Percentiles rank a stretch among this genome's conserved stretches.
Conservation (phyloP, 202 grass and related monocot genomes). For the Musa balbisiana region DNA sequence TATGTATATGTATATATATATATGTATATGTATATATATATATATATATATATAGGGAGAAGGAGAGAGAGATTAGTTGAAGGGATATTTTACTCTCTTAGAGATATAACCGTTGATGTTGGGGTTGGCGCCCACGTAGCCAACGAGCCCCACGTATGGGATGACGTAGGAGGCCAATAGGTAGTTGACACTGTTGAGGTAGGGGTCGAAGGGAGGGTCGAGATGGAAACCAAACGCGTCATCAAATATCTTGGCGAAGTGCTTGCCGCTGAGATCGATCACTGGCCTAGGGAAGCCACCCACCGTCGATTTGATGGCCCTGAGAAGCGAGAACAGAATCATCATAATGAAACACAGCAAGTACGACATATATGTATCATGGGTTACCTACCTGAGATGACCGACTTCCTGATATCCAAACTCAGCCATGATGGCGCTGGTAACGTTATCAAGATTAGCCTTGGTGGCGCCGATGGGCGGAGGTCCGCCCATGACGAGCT, state of each 20-base stretch:
- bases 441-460: slow-evolving; percentile 48
- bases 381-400: slow-evolving; percentile 42
- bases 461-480: slow-evolving; percentile 54
- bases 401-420: slow-evolving; percentile 62
- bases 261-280: slow-evolving; percentile 50
- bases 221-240: slow-evolving; percentile 43
- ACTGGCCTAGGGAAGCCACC: slow-evolving; percentile 48
- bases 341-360: not conserved
- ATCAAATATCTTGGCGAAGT: slow-evolving; percentile 61
- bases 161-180: slow-evolving; percentile 49
- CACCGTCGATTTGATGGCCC: slow-evolving; percentile 47
- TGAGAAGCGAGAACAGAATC: not conserved
- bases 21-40: too few relatives aligned
- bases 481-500: slow-evolving; percentile 42
- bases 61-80: not conserved
- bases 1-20: too few relatives aligned
- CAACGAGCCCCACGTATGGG: slow-evolving; percentile 68
- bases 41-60: too few relatives aligned
- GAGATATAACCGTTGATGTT: slow-evolving; percentile 49
- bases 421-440: slow-evolving; percentile 31
- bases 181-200: slow-evolving; percentile 45
- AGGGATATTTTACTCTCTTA: slow-evolving; percentile 27
- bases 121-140: slow-evolving; percentile 52
- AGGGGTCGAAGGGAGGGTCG: slow-evolving; percentile 73
- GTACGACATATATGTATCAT: not conserved